A percentile compares a stretch with the other conserved stretches of the same genome.
These are phyloP conservation scores for Monosporascus sp. DNA, from an alignment of 2,329 filamentous ascomycete species.

Conservation along the genomic window DNA sequence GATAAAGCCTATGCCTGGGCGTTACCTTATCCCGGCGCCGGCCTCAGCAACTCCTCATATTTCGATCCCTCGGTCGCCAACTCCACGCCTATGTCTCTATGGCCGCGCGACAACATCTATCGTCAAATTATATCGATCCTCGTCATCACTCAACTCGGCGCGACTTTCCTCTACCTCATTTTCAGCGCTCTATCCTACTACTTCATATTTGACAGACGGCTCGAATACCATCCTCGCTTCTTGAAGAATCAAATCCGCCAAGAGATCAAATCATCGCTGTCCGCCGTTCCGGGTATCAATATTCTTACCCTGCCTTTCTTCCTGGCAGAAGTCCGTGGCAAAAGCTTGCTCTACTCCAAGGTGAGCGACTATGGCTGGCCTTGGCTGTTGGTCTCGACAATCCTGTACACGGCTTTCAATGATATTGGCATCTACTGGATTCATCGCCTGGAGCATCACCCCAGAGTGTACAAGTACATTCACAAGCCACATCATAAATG, in stretches of 20 bases:
- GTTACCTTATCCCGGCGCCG: too few species aligned
- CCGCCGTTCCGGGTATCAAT: slow-evolving; percentile 38
- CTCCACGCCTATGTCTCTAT: slow-evolving; percentile 1
- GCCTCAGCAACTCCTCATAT: too few species aligned
- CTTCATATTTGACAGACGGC: slow-evolving; percentile 51
- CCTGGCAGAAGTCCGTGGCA: slow-evolving; percentile 41
- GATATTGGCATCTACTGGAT: slow-evolving; percentile 44
- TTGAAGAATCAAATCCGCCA: slow-evolving; percentile 41
- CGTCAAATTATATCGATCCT: slow-evolving; percentile 35
- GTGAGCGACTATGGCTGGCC: slow-evolving; percentile 34
- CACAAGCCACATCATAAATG: slow-evolving; percentile 46
- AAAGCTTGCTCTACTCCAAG: slow-evolving; percentile 36
- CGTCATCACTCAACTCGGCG: slow-evolving; percentile 33
- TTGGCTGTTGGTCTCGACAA: slow-evolving; percentile 33
- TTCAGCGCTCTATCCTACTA: slow-evolving; percentile 67
- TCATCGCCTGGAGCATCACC: slow-evolving; percentile 34
- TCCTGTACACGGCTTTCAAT: slow-evolving; percentile 41
- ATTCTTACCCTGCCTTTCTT: slow-evolving; percentile 41
- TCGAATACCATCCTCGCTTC: slow-evolving; percentile 42
- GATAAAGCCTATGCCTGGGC: slow-evolving; percentile 33
- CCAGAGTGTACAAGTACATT: slow-evolving; percentile 40
- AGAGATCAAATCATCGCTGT: slow-evolving; percentile 38
- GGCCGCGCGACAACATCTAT: slow-evolving; percentile 35
- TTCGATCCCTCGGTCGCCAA: too few species aligned
- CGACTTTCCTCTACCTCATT: slow-evolving; percentile 51